A percentile compares a stretch with the other conserved stretches of the same genome.
These are phyloP conservation scores for Trametes coccinea DNA, from an alignment of 768 basidiomycete genomes.

Conservation along the genomic window DNA sequence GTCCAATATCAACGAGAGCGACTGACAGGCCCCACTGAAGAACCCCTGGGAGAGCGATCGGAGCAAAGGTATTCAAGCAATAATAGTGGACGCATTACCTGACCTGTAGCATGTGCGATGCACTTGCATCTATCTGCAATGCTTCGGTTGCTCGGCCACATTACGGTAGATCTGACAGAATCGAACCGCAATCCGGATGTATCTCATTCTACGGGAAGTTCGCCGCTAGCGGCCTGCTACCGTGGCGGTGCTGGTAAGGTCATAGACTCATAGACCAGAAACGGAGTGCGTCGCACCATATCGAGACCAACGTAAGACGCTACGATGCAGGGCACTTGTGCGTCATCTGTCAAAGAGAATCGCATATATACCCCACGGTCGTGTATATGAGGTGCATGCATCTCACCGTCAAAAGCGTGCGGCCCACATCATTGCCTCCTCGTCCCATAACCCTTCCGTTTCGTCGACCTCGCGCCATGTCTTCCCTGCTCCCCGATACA, in stretches of 20 bases:
- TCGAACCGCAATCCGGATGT: no score
- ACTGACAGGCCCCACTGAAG: not conserved
- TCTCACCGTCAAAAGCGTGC: not conserved
- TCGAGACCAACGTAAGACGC: no score
- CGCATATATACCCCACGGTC: not conserved
- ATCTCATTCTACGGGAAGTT: no score
- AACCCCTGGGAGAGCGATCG: not conserved
- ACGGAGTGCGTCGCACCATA: not conserved
- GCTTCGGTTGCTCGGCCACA: no score
- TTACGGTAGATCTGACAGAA: no score
- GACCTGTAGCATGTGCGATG: not conserved
- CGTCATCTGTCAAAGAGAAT: not conserved
- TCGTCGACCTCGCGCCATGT: conserved; percentile 15
- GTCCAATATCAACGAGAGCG: not conserved
- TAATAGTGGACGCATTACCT: not conserved
- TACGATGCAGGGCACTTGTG: not conserved
- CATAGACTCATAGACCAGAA: not conserved
- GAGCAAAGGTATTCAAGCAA: not conserved
- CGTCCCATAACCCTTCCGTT: not conserved
- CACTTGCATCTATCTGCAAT: no score
- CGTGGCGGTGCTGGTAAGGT: not conserved
- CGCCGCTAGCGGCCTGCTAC: no score
- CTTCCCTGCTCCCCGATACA: conserved; percentile 31
- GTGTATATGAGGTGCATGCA: no score
- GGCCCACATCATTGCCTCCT: not conserved